These are phyloP conservation scores for Apiospora hydei DNA, from an alignment of 2,329 filamentous ascomycete species.

Conservation along the genomic window DNA sequence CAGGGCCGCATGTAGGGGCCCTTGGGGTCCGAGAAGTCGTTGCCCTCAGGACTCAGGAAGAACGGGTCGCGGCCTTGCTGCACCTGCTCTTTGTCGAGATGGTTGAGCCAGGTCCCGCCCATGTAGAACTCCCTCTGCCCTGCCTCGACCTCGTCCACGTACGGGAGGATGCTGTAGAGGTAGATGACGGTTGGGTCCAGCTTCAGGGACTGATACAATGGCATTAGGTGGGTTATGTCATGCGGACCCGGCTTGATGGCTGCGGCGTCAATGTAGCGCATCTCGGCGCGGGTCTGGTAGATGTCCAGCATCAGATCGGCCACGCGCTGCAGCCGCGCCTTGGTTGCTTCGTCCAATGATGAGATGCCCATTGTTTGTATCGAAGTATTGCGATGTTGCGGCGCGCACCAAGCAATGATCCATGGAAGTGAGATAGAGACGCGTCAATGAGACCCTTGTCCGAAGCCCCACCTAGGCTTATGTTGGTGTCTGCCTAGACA, in stretches of 20 bases:
- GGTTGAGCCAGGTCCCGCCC: background rate
- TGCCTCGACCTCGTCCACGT: background rate
- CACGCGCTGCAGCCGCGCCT: background rate
- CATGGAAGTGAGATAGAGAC: too few species aligned
- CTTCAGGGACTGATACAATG: background rate
- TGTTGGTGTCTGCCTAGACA: too few species aligned
- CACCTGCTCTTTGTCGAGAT: background rate
- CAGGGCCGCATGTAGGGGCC: background rate
- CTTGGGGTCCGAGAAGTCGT: background rate
- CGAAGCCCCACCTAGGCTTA: too few species aligned
- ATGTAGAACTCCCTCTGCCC: background rate
- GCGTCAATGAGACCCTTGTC: too few species aligned
- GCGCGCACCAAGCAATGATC: too few species aligned
- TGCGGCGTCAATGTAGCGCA: background rate
- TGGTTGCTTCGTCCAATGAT: background rate
- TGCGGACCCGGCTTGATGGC: constrained; percentile 1
- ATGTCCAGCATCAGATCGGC: background rate
- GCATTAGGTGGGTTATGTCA: background rate
- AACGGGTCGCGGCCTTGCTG: background rate
- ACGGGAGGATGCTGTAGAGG: background rate
- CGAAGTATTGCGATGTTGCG: background rate
- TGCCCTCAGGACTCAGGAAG: background rate
- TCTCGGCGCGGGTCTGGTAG: background rate
- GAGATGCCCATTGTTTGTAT: background rate
- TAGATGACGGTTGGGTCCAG: background rate